Evolutionary conservation across 768 basidiomycete genomes (phyloP), one percentile per base, ranked within the genome.

Genomic region (Lentinula boryana): DNA sequence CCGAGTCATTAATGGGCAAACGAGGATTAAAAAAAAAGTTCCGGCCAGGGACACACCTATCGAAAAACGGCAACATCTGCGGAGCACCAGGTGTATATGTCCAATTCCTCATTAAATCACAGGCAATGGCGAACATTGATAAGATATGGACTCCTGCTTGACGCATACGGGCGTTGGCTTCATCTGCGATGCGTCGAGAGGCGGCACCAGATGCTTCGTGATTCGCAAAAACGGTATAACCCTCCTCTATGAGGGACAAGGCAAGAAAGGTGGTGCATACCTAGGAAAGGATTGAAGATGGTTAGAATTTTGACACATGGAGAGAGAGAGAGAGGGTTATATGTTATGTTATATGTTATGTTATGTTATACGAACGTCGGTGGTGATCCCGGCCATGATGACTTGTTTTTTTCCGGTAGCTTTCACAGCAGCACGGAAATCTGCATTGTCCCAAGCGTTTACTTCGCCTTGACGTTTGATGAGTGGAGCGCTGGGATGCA

Each of bases 91-190:
- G 79, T 4, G 75, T 76, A 63, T 74, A 71, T 58, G 78, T 75
- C 81, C 81, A 82, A 67, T 82, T 80, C 44, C 79, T 68, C 79
- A 82, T 80, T 41, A 81, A 71, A 66, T 82, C 80, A 32, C 68
- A 69, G 16, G 71, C 68, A 46, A 81, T 68, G 6, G 80, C 75
- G 63, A 81, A 81, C 64, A 74, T 66, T 4, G 79, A 80, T 5
- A 78, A 60, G 18, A 82, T 74, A 23, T 80, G 72, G 4, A 82
- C 76, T 8, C 79, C 80, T 8, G 78, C 79, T 9, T 66, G 71
- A 49, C 79, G 75, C 80, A 81, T 80, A 50, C 80, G 75, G 55
- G 73, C 75, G 68, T 81, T 80, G 15, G 80, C 78, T 46, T 77
- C 77, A 31, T 72, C 72, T 1, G 80, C 78, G 36, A 74, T 78